Percentiles rank a stretch among this genome's conserved stretches.
Evolutionary conservation across 345 rosid genomes (phyloP).

Genomic region (Salix udensis): DNA sequence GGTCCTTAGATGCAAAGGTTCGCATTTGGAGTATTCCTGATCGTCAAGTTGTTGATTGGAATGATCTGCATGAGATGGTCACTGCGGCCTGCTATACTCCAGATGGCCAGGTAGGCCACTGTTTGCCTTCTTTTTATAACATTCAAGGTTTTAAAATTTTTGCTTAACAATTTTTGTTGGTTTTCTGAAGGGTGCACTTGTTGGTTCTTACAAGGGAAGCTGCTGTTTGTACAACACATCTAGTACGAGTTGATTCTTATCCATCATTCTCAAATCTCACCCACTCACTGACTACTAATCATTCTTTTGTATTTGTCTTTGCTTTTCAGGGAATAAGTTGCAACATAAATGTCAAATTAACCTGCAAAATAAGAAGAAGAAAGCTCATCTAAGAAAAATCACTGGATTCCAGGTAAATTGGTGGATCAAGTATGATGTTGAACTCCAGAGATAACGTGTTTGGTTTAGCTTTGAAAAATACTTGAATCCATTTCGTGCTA

Average conservation of each 20-base stretch:
- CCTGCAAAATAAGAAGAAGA: slow-evolving; percentile 89
- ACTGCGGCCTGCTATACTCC: slow-evolving; percentile 98
- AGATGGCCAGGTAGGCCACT: slow-evolving; percentile 74
- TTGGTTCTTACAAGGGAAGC: slow-evolving; percentile 92
- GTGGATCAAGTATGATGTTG: neutral
- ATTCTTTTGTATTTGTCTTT: neutral
- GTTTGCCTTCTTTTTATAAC: neutral
- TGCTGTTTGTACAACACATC: slow-evolving; percentile 66
- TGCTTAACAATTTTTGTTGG: slow-evolving; percentile 25
- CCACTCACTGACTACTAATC: neutral
- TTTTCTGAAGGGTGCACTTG: slow-evolving; percentile 72
- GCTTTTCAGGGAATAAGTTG: slow-evolving; percentile 70
- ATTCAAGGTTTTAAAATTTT: neutral
- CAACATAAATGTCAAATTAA: slow-evolving; percentile 64
- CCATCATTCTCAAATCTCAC: neutral
- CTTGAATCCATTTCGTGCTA: neutral
- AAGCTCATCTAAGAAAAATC: slow-evolving; percentile 82
- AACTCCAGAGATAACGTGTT: neutral
- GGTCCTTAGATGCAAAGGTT: slow-evolving; percentile 93
- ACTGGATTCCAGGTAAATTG: slow-evolving; percentile 96
- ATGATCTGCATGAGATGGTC: slow-evolving; percentile 96
- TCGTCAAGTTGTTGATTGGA: slow-evolving; percentile 89
- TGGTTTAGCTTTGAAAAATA: neutral
- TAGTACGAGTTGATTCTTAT: slow-evolving; percentile 38
- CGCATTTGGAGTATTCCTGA: slow-evolving; percentile 98